These are phyloP conservation scores for Nothopassalora personata DNA, from an alignment of 2,329 filamentous ascomycete genomes.

Conservation along the genomic window DNA sequence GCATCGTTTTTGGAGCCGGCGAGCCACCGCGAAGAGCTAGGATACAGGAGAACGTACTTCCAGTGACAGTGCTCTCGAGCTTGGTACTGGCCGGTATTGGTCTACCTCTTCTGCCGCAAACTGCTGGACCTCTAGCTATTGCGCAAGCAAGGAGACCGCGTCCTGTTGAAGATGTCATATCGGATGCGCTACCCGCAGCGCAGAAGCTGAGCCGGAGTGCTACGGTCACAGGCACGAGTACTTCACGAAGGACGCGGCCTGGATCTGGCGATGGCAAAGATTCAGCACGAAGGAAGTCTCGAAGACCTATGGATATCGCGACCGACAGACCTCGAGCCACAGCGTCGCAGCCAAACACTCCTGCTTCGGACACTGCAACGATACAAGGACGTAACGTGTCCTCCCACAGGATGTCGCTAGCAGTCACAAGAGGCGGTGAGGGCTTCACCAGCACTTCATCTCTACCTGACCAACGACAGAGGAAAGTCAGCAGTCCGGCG, in stretches of 20 bases:
- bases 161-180: conserved; percentile 55
- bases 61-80: conserved; percentile 74
- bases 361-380: conserved; percentile 6
- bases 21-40: conserved; percentile 65
- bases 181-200: conserved; percentile 50
- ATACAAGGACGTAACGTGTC: conserved; percentile 5
- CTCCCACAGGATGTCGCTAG: conserved; percentile 31
- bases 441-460: conserved; percentile 32
- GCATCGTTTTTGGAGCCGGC: conserved; percentile 75
- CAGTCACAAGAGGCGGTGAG: conserved; percentile 26
- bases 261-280: conserved; percentile 25
- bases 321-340: conserved; percentile 14
- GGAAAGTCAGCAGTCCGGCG: conserved; percentile 19
- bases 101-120: conserved; percentile 67
- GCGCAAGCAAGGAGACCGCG: conserved; percentile 75
- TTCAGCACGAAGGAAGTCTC: conserved; percentile 29
- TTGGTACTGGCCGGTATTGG: conserved; percentile 73
- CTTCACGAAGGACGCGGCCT: conserved; percentile 41
- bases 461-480: conserved; percentile 27
- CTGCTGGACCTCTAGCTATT: conserved; percentile 74
- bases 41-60: conserved; percentile 75
- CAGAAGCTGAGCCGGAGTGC: conserved; percentile 62
- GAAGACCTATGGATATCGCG: conserved; percentile 30
- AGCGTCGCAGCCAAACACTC: conserved; percentile 16
- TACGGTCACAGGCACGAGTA: conserved; percentile 53